Percentiles rank a stretch among this genome's conserved stretches.
phyloP scores from a whole-genome alignment of 257 asterid species.

The Capsicum chinense region DNA sequence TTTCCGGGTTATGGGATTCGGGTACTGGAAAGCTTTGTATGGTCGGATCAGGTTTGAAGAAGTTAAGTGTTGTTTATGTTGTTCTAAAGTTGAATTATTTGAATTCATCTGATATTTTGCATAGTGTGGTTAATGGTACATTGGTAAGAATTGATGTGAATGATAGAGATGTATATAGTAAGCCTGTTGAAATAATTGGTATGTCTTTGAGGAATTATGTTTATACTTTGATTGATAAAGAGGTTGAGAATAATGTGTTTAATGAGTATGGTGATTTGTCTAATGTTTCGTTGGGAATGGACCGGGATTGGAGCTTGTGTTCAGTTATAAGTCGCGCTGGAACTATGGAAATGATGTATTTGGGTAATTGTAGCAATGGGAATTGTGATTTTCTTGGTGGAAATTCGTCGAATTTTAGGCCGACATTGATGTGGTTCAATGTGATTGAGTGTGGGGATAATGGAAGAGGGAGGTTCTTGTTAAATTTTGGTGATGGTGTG shows the following conservation, averaged over 20 bases:
- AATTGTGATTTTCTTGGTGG: constrained; percentile 66
- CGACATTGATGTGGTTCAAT: constrained; percentile 50
- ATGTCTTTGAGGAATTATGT: constrained; percentile 66
- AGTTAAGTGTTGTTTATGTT: constrained; percentile 42
- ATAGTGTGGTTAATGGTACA: constrained; percentile 76
- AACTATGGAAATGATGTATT: constrained; percentile 53
- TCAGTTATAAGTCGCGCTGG: constrained; percentile 44
- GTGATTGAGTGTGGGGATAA: constrained; percentile 59
- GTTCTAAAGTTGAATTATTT: constrained; percentile 80
- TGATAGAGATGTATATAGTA: constrained; percentile 37
- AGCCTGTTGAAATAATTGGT: constrained; percentile 54
- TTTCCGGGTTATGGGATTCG: constrained; percentile 82
- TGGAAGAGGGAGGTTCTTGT: constrained; percentile 73
- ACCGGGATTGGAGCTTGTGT: constrained; percentile 47
- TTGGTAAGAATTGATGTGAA: constrained; percentile 44
- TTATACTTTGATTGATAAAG: constrained; percentile 72
- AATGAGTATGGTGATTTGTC: constrained; percentile 45
- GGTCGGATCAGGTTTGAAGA: constrained; percentile 68
- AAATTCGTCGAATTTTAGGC: constrained; percentile 46
- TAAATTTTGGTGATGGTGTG: constrained; percentile 51
- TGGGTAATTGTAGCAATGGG: constrained; percentile 55
- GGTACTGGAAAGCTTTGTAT: constrained; percentile 77
- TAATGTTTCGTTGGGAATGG: constrained; percentile 53
- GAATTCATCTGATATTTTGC: constrained; percentile 64
- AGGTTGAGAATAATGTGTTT: constrained; percentile 52